phyloP scores from a whole-genome alignment of 805 yeast species.

The Yamadazyma ubonensis region DNA sequence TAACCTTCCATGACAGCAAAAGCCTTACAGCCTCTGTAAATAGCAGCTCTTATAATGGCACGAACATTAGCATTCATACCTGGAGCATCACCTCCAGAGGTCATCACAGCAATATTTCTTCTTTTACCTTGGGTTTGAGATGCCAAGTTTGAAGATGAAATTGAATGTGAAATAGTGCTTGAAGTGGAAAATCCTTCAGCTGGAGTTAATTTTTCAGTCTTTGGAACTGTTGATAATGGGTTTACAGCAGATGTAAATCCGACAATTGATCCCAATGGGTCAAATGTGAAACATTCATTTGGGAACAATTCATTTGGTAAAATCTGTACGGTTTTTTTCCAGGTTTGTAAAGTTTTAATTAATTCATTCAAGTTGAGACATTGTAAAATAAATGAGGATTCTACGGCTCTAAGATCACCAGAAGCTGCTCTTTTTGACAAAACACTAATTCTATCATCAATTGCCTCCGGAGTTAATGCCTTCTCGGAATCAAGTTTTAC shows the following conservation, averaged over 20 bases:
- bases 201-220: conserved; percentile 32
- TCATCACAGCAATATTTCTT: conserved; percentile 87
- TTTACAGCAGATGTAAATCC: conserved; percentile 72
- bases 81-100: conserved; percentile 98
- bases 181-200: conserved; percentile 14
- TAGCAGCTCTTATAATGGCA: conserved; percentile 92
- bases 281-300: conserved; percentile 69
- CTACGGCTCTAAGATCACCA: conserved; percentile 52
- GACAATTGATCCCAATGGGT: conserved; percentile 79
- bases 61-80: conserved; percentile 98
- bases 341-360: conserved; percentile 19
- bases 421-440: conserved; percentile 18
- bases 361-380: conserved; percentile 40
- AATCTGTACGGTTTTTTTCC: conserved; percentile 38
- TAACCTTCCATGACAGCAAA: conserved; percentile 94
- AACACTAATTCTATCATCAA: conserved; percentile 14
- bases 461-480: conserved; percentile 19
- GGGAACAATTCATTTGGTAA: conserved; percentile 76
- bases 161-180: conserved; percentile 2
- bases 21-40: conserved; percentile 82
- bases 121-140: conserved; percentile 19
- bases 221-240: conserved; percentile 53
- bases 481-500: conserved; percentile 18
- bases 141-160: conserved; percentile 14
- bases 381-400: conserved; percentile 44